Evolutionary conservation across 2,329 filamentous ascomycete genomes (phyloP), one percentile per base, ranked within the genome.

Genomic region (Fusarium sp.): DNA sequence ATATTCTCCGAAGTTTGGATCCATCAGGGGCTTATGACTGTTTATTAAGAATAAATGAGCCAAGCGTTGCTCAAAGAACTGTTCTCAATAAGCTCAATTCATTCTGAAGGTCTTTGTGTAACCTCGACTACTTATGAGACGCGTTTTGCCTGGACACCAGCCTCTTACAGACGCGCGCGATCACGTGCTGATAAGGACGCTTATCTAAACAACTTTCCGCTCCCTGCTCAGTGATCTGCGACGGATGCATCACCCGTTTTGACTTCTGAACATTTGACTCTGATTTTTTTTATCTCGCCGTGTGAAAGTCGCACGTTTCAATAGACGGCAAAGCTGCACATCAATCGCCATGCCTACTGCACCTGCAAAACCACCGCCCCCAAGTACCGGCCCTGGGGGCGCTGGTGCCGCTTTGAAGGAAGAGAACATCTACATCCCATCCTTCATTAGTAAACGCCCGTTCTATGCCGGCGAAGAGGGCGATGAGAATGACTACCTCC

Each of bases 391-490:
- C 52, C 33, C 49, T 22, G 33, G 49, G 26, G 35, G 51, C 20
- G 83, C 84, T 9, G 81, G 82, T 61, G 83, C 84, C 12, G 83
- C 84, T 10, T 90, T 88, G 63, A 97, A 97, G 82, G 95, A 97
- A 83, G 94, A 96, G 83, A 99, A 99, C 88, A 92, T 98, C 82
- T 99, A 99, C 87, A 99, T 99, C 79, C 96, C 96, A 11, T 91
- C 94, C 61, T 99, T 98, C 88, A 99, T 99, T 85, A 95, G 95
- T 78, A 98, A 98, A 83, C 95, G 97, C 77, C 96, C 96, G 9
- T 99, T 99, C 85, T 99, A 98, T 83, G 91, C 97, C 62, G 91
- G 90, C 78, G 91, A 93, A 77, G 94, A 95, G 80, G 92, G 92
- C 75, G 90, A 92, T 69, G 89, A 93, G 70, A 90, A 89, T 81